phyloP scores from a whole-genome alignment of 192 early-diverging fungal genomes.

The Jimgerdemannia flammicorona region DNA sequence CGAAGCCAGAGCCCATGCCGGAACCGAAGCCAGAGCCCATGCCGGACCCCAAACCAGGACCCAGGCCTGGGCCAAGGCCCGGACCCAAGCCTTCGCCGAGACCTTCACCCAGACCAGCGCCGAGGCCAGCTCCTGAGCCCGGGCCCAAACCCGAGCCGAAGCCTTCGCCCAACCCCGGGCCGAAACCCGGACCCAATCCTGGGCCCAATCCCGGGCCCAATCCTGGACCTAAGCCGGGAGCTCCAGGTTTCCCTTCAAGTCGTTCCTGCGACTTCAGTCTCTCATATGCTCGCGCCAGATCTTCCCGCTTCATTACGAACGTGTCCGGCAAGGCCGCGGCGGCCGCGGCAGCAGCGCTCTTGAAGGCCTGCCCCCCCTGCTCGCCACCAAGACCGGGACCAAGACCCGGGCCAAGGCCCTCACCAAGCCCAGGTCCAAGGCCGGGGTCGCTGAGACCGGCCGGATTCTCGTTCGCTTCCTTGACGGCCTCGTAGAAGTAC shows the following conservation, averaged over 20 bases:
- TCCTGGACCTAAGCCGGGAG: neutral
- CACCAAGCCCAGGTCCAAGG: neutral
- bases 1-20: conserved; percentile 25
- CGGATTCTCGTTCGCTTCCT: conserved; percentile 52
- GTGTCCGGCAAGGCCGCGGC: neutral
- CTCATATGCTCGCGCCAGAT: conserved; percentile 30
- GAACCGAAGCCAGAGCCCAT: conserved; percentile 5
- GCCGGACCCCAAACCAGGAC: conserved; percentile 17
- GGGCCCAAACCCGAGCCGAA: too few species aligned
- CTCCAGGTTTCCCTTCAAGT: conserved; percentile 25
- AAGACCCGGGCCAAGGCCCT: conserved; percentile 13
- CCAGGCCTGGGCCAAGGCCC: conserved; percentile 20
- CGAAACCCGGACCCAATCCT: conserved; percentile 4
- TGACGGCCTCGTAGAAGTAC: conserved; percentile 54
- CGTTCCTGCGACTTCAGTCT: conserved; percentile 27
- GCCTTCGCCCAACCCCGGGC: neutral
- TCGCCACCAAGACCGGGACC: conserved; percentile 10
- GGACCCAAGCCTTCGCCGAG: too few species aligned
- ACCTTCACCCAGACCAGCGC: neutral
- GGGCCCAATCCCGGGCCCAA: conserved; percentile 8
- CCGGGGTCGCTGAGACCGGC: conserved; percentile 34
- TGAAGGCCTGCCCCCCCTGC: neutral
- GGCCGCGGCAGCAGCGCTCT: neutral
- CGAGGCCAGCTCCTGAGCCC: neutral
- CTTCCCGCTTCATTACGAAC: conserved; percentile 21